Percentiles rank a stretch among this genome's conserved stretches.
phyloP scores from a whole-genome alignment of 305 asterid genomes.

The Coffea humblotiana region DNA sequence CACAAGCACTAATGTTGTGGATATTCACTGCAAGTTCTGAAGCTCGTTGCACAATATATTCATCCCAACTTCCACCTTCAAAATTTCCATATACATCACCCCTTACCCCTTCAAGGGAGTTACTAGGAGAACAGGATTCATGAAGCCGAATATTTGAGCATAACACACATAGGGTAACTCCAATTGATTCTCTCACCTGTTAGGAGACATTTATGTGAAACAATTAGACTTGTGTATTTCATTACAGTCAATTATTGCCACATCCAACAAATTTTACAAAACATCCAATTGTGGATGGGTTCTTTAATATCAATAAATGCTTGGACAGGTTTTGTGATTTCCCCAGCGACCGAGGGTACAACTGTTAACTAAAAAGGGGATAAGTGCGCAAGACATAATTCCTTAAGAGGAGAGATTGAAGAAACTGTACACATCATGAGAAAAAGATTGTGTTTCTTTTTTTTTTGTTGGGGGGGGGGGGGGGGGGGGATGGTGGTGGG shows the following conservation, averaged over 20 bases:
- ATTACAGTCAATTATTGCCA: conserved; percentile 15
- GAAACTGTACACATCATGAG: background rate
- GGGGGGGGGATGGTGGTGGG: too few relatives aligned
- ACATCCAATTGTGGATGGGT: background rate
- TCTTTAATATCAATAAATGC: background rate
- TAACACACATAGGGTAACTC: conserved; percentile 79
- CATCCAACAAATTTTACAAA: conserved; percentile 19
- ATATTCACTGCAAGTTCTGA: conserved; percentile 69
- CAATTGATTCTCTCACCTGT: conserved; percentile 99
- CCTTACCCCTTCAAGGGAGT: conserved; percentile 40
- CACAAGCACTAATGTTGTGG: conserved; percentile 65
- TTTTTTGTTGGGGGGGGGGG: background rate
- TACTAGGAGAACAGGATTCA: conserved; percentile 42
- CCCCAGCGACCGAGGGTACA: background rate
- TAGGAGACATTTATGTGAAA: conserved; percentile 15
- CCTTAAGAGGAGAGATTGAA: background rate
- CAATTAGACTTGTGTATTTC: background rate
- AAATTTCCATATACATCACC: conserved; percentile 30
- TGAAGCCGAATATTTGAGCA: conserved; percentile 90
- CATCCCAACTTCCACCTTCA: conserved; percentile 60
- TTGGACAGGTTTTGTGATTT: background rate
- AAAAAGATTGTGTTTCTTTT: background rate
- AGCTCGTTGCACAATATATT: conserved; percentile 61
- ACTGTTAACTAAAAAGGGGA: background rate
- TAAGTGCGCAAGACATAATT: too few relatives aligned